Conservation (phyloP, 2,329 filamentous ascomycete genomes). For the Sporothrix inflata region DNA sequence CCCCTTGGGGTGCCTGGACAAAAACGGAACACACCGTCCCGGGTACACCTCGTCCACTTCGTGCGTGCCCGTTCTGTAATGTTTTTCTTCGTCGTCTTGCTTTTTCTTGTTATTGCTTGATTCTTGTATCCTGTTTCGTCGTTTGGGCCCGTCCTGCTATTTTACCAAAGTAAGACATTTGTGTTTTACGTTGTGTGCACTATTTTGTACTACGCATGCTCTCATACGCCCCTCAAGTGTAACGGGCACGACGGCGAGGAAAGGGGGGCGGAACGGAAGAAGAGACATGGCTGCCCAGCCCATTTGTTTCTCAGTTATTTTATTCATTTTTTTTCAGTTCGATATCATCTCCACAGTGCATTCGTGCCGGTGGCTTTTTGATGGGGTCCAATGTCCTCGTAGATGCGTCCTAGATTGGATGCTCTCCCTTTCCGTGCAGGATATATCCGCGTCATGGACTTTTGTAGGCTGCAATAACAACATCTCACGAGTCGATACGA, state of each 20-base stretch:
- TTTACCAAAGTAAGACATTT: slow-evolving; percentile 10
- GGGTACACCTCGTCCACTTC: neutral
- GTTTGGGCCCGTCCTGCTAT: neutral
- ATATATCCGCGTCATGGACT: neutral
- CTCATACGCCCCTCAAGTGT: slow-evolving; percentile 7
- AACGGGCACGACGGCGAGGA: neutral
- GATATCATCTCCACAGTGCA: neutral
- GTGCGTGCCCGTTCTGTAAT: neutral
- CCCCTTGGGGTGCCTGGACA: neutral
- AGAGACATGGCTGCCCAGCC: neutral
- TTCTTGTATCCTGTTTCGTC: neutral
- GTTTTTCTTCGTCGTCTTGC: neutral
- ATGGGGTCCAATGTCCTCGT: neutral
- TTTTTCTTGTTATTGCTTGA: neutral
- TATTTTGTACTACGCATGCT: slow-evolving; percentile 9
- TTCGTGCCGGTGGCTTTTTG: neutral
- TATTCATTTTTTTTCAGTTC: neutral
- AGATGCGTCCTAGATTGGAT: neutral
- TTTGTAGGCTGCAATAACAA: neutral
- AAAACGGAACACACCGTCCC: neutral
- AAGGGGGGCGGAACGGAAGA: neutral
- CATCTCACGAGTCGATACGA: neutral
- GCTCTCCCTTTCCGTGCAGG: neutral
- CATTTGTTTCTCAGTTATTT: neutral
- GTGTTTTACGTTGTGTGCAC: slow-evolving; percentile 14